Percentiles rank a stretch among this genome's conserved stretches.
phyloP scores from a whole-genome alignment of 176 grass and related monocot genomes.

The Chrysopogon serrulatus region DNA sequence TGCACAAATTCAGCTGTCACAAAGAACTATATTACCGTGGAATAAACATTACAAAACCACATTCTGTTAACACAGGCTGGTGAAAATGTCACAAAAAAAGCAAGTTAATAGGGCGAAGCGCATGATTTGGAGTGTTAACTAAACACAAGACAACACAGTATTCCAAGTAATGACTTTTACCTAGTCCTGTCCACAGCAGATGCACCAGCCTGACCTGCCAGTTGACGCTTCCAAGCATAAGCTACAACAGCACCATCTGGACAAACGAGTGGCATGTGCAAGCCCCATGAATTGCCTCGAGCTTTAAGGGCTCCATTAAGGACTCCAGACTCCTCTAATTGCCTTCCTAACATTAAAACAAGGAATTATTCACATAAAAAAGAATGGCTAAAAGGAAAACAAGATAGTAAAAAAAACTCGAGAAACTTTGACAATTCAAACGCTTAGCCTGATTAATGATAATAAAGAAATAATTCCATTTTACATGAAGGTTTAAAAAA shows the following conservation, averaged over 20 bases:
- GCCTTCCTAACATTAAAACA: slow-evolving; percentile 61
- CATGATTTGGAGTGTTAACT: background rate
- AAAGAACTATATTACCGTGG: background rate
- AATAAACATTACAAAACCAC: background rate
- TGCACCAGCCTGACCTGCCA: slow-evolving; percentile 96
- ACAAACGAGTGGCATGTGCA: slow-evolving; percentile 99
- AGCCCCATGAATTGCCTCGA: slow-evolving; percentile 92
- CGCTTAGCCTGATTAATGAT: background rate
- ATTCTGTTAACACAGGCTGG: background rate
- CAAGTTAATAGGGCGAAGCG: background rate
- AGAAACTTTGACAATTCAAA: background rate
- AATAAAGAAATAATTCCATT: background rate
- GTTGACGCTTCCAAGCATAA: slow-evolving; percentile 99
- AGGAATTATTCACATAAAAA: background rate
- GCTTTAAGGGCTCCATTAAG: slow-evolving; percentile 77
- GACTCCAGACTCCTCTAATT: slow-evolving; percentile 90
- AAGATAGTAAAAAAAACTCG: background rate
- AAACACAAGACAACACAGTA: slow-evolving; percentile 11
- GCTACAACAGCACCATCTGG: slow-evolving; percentile 98
- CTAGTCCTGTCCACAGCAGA: slow-evolving; percentile 99
- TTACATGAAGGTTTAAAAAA: background rate
- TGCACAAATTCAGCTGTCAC: background rate
- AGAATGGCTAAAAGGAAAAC: background rate
- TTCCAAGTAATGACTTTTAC: slow-evolving; percentile 27
- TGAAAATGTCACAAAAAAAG: background rate